A percentile compares a stretch with the other conserved stretches of the same genome.
Evolutionary conservation across 2,329 filamentous ascomycete species (phyloP).

Genomic region (Ascochyta pisi): DNA sequence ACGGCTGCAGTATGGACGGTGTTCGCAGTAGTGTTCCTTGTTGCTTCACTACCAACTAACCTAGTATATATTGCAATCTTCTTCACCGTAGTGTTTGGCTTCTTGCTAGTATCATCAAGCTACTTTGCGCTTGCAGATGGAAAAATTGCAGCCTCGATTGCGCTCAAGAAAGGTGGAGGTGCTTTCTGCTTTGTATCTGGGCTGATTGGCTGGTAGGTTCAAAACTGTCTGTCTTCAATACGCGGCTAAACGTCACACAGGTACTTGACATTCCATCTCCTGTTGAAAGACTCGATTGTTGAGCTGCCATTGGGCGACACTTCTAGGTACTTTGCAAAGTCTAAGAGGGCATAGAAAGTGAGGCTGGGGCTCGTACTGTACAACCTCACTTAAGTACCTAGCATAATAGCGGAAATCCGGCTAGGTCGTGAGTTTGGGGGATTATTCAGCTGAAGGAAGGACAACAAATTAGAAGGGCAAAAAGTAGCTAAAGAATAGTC

Average conservation of each 20-base stretch:
- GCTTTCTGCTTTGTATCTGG: slow-evolving; percentile 57
- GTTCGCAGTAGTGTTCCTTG: slow-evolving; percentile 55
- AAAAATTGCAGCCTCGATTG: slow-evolving; percentile 38
- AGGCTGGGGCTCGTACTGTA: not conserved
- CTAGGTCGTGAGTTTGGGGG: too few species aligned
- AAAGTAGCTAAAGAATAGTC: too few species aligned
- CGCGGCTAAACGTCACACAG: not conserved
- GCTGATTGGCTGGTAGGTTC: slow-evolving; percentile 50
- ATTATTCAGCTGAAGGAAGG: too few species aligned
- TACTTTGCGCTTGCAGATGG: slow-evolving; percentile 58
- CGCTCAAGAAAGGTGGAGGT: slow-evolving; percentile 55
- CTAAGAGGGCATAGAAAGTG: slow-evolving; percentile 13
- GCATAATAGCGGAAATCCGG: too few species aligned
- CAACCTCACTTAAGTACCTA: not conserved
- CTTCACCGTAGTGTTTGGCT: slow-evolving; percentile 55
- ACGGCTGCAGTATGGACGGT: slow-evolving; percentile 55
- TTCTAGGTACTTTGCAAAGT: slow-evolving; percentile 37
- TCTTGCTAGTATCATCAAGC: slow-evolving; percentile 52
- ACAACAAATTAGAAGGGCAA: too few species aligned
- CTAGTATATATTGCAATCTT: slow-evolving; percentile 59
- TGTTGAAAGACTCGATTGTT: slow-evolving; percentile 35
- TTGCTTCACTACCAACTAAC: slow-evolving; percentile 56
- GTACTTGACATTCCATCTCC: slow-evolving; percentile 34
- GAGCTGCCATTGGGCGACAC: slow-evolving; percentile 36
- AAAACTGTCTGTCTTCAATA: not conserved